Conservation (phyloP, 1,139 yeast species). For the Pichia sp. region DNA sequence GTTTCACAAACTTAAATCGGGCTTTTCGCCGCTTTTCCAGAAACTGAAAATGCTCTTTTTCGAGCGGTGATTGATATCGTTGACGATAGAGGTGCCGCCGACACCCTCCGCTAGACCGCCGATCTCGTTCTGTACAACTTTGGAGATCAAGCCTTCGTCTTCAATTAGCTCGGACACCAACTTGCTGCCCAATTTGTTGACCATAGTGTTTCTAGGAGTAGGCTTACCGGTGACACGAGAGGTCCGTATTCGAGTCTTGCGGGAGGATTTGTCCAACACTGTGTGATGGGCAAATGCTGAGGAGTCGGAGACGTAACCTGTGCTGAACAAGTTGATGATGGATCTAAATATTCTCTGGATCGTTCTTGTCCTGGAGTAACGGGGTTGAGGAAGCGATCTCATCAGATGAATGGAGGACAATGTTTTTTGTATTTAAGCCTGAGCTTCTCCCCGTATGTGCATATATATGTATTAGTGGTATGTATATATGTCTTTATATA, state of each 20-base stretch:
- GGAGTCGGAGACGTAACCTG: slow-evolving; percentile 33
- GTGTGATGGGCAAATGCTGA: slow-evolving; percentile 28
- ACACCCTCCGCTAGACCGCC: slow-evolving; percentile 3
- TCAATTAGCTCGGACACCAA: slow-evolving; percentile 28
- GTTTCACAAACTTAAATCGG: not conserved
- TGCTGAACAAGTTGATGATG: slow-evolving; percentile 26
- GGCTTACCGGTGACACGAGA: slow-evolving; percentile 31
- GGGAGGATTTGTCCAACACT: slow-evolving; percentile 20
- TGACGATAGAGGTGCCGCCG: slow-evolving; percentile 6
- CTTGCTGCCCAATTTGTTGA: slow-evolving; percentile 22
- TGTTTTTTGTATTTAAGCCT: not conserved
- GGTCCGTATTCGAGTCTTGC: slow-evolving; percentile 29
- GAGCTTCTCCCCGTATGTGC: not conserved
- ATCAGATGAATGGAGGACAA: slow-evolving; percentile 15
- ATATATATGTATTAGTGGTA: not conserved
- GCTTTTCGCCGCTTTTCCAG: slow-evolving; percentile 14
- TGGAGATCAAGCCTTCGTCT: slow-evolving; percentile 21
- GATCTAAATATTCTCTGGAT: slow-evolving; percentile 31
- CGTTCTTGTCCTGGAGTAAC: slow-evolving; percentile 32
- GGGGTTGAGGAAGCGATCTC: slow-evolving; percentile 35
- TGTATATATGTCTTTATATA: not conserved
- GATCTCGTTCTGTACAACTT: slow-evolving; percentile 19
- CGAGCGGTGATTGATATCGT: slow-evolving; percentile 11
- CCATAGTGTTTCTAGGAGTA: slow-evolving; percentile 28
- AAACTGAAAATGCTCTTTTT: not conserved